These are phyloP conservation scores for Pontederia crassipes DNA, from an alignment of 176 grass and related monocot species.

Conservation along the genomic window DNA sequence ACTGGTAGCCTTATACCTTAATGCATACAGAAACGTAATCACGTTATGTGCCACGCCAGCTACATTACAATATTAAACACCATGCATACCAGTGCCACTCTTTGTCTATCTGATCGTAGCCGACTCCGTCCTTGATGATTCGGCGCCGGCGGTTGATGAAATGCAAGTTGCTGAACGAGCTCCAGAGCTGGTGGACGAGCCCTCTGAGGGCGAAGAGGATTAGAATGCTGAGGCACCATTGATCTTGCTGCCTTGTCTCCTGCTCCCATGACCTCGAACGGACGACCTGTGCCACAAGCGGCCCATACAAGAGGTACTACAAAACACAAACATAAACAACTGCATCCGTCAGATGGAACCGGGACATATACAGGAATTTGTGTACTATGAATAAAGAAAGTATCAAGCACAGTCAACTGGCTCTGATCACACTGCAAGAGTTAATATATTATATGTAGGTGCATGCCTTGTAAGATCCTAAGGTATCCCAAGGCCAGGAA, in stretches of 20 bases:
- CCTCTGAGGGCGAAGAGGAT: slow-evolving; percentile 44
- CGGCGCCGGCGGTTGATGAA: slow-evolving; percentile 60
- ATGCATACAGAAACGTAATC: no score
- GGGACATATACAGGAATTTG: no score
- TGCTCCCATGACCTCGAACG: slow-evolving; percentile 44
- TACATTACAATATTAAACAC: neutral
- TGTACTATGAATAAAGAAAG: no score
- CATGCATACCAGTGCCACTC: slow-evolving; percentile 79
- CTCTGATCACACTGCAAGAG: no score
- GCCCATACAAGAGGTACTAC: slow-evolving; percentile 68
- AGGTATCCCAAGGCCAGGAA: slow-evolving; percentile 75
- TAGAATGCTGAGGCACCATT: slow-evolving; percentile 59
- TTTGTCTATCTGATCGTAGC: slow-evolving; percentile 57
- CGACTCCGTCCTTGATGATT: slow-evolving; percentile 51
- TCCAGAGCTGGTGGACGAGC: slow-evolving; percentile 42
- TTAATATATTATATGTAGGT: neutral
- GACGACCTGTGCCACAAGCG: slow-evolving; percentile 47
- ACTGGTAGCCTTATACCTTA: neutral
- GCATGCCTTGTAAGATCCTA: slow-evolving; percentile 65
- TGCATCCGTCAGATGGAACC: no score
- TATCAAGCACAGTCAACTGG: no score
- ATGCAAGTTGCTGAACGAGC: slow-evolving; percentile 76
- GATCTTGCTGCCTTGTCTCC: slow-evolving; percentile 24
- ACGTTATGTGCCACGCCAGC: no score
- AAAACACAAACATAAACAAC: neutral